Evolutionary conservation across 495 filamentous ascomycete species (phyloP).

Genomic region (Pseudoneurospora amorphoporcata): DNA sequence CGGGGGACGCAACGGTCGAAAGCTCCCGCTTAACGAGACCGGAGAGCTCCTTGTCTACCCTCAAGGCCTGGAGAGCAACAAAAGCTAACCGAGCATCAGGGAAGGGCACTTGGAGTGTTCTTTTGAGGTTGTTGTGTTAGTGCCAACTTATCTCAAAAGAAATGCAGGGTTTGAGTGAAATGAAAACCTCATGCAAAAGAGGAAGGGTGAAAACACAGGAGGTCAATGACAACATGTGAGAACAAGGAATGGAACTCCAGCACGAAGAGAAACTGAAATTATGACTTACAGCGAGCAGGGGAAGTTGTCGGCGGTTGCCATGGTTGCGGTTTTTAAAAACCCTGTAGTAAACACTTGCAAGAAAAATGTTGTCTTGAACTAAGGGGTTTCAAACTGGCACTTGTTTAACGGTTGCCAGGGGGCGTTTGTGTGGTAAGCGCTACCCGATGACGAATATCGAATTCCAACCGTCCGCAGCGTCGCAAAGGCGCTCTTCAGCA

Average conservation of each 20-base stretch:
- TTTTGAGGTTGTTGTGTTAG: constrained; percentile 25
- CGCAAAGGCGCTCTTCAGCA: not conserved
- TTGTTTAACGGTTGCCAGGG: not conserved
- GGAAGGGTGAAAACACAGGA: not conserved
- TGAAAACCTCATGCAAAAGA: not conserved
- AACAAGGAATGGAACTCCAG: not conserved
- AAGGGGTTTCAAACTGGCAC: not conserved
- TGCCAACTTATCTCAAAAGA: not conserved
- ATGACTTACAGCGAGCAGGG: constrained; percentile 59
- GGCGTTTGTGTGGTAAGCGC: not conserved
- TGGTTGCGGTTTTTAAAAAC: not conserved
- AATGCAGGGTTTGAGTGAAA: not conserved
- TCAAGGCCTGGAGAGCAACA: constrained; percentile 62
- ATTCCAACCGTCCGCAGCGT: not conserved
- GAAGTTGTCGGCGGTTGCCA: constrained; percentile 30
- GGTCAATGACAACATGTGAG: not conserved
- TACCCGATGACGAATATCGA: not conserved
- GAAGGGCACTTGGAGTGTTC: constrained; percentile 72
- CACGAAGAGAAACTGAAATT: not conserved
- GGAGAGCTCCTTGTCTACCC: constrained; percentile 85
- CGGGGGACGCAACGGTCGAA: constrained; percentile 34
- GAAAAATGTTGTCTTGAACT: not conserved
- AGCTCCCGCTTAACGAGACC: constrained; percentile 66
- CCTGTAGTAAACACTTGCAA: not conserved
- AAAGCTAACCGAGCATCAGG: constrained; percentile 71